phyloP scores from a whole-genome alignment of 352 stramenopile species.

The Phytopythium litorale region DNA sequence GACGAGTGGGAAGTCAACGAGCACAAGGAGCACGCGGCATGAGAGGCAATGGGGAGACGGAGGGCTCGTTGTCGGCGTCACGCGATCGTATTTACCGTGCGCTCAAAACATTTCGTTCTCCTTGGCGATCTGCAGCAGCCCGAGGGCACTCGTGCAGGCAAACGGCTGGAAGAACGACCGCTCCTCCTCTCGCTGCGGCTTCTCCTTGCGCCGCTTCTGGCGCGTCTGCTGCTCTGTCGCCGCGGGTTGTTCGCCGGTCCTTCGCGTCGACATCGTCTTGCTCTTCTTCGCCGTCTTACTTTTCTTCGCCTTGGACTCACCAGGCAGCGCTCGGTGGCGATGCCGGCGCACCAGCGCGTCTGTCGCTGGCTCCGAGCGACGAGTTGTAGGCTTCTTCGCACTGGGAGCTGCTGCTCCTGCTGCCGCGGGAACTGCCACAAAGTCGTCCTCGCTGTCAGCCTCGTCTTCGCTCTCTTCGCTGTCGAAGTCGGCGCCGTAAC shows the following conservation, averaged over 20 bases:
- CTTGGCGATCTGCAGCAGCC: constrained; percentile 58
- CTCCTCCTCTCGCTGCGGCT: constrained; percentile 14
- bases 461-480: constrained; percentile 58
- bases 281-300: constrained; percentile 19
- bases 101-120: constrained; percentile 74
- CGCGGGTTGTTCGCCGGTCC: background rate
- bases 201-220: constrained; percentile 9
- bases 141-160: constrained; percentile 59
- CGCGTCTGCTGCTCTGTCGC: constrained; percentile 2
- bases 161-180: constrained; percentile 46
- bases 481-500: constrained; percentile 66
- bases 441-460: constrained; percentile 4
- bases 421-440: constrained; percentile 2
- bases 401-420: background rate
- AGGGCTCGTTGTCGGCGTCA: background rate
- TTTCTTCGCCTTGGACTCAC: constrained; percentile 11
- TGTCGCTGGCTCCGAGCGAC: too few species aligned
- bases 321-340: constrained; percentile 3
- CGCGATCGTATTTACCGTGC: background rate
- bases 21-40: background rate
- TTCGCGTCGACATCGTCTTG: constrained; percentile 8
- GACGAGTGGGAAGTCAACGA: too few species aligned
- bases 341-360: constrained; percentile 12
- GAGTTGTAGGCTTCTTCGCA: background rate
- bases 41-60: background rate